Evolutionary conservation across 2,329 filamentous ascomycete genomes (phyloP).

Genomic region (Colletotrichum sp.): DNA sequence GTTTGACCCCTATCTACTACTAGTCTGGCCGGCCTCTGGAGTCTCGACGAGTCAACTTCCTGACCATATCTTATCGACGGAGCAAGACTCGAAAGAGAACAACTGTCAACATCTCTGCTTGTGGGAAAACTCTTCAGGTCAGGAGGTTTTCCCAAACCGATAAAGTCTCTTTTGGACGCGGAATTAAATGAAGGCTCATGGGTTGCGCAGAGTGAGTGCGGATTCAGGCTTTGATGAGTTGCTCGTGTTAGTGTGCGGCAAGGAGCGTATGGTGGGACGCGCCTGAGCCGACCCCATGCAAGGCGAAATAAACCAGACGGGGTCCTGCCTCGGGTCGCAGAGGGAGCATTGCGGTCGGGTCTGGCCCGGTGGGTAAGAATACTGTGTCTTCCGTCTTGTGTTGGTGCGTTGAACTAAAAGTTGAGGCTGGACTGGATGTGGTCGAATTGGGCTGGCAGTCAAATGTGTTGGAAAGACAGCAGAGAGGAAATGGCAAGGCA

Average conservation of each 20-base stretch:
- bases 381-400: background rate
- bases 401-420: background rate
- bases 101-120: background rate
- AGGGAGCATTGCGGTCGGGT: background rate
- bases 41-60: background rate
- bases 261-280: background rate
- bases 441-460: background rate
- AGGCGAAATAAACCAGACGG: slow-evolving; percentile 8
- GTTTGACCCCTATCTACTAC: background rate
- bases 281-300: background rate
- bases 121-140: background rate
- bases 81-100: background rate
- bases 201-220: background rate
- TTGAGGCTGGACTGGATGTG: background rate
- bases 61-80: background rate
- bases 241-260: slow-evolving; percentile 4
- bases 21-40: background rate
- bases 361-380: background rate
- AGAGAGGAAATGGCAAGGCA: background rate
- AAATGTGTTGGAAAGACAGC: background rate
- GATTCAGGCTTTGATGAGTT: slow-evolving; percentile 5
- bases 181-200: background rate
- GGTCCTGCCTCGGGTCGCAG: slow-evolving; percentile 5
- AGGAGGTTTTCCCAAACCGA: background rate
- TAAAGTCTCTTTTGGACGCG: background rate